phyloP scores from a whole-genome alignment of 352 stramenopile species.

The Phytophthora sojae region DNA sequence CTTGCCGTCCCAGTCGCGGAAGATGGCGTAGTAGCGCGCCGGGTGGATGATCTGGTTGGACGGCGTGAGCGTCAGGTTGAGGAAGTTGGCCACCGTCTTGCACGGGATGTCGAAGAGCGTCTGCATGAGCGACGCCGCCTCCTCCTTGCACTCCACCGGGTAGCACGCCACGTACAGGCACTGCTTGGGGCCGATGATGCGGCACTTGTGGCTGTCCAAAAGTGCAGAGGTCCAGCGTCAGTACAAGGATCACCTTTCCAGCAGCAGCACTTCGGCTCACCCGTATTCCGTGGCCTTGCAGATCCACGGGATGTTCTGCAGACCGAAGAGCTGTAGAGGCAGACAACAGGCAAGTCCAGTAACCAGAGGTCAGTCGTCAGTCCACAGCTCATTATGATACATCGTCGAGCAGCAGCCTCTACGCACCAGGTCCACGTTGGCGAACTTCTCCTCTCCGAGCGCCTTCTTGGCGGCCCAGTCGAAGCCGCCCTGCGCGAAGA shows the following conservation, averaged over 20 bases:
- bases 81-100: conserved; percentile 92
- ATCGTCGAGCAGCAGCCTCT: background rate
- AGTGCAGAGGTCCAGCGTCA: conserved; percentile 8
- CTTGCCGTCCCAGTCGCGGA: conserved; percentile 93
- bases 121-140: conserved; percentile 83
- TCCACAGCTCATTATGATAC: background rate
- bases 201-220: conserved; percentile 75
- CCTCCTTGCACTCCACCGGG: conserved; percentile 86
- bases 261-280: conserved; percentile 31
- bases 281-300: conserved; percentile 92
- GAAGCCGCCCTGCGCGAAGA: conserved; percentile 94
- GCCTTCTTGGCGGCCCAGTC: conserved; percentile 93
- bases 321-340: conserved; percentile 80
- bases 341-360: background rate
- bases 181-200: conserved; percentile 93
- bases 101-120: conserved; percentile 93
- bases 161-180: conserved; percentile 91
- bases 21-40: conserved; percentile 93
- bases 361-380: background rate
- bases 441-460: conserved; percentile 71
- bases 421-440: conserved; percentile 66
- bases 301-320: conserved; percentile 96
- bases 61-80: conserved; percentile 93
- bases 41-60: conserved; percentile 96
- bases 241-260: background rate